These are phyloP conservation scores for Populus hybrid DNA, from an alignment of 441 rosid genomes.

Conservation along the genomic window DNA sequence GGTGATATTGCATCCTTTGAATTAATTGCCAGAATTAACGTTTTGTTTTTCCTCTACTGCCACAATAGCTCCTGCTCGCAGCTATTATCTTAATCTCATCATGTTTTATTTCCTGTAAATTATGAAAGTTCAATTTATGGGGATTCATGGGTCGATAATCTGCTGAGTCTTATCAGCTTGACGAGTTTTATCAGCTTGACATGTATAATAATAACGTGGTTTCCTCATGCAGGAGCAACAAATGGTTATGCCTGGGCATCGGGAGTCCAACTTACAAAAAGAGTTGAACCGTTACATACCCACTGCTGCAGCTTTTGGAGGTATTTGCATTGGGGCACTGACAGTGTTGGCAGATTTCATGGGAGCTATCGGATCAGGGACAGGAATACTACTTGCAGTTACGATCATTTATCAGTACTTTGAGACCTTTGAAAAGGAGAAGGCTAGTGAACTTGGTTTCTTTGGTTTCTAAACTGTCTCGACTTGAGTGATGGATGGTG, in stretches of 20 bases:
- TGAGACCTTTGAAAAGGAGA: constrained; percentile 96
- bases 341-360: constrained; percentile 87
- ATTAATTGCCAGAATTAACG: too few species aligned
- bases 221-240: constrained; percentile 70
- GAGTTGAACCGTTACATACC: constrained; percentile 90
- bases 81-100: neutral
- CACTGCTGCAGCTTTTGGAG: constrained; percentile 85
- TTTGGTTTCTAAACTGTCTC: constrained; percentile 40
- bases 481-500: constrained; percentile 1
- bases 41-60: neutral
- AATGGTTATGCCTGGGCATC: constrained; percentile 97
- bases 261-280: constrained; percentile 83
- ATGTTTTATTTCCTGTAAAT: neutral
- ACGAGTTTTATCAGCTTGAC: too few species aligned
- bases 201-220: neutral
- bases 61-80: neutral
- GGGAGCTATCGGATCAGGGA: constrained; percentile 94
- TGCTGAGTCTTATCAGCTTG: neutral
- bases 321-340: constrained; percentile 77
- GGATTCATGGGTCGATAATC: neutral
- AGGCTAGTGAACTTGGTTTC: constrained; percentile 95
- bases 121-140: neutral
- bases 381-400: constrained; percentile 84
- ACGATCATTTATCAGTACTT: constrained; percentile 93
- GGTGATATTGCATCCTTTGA: neutral